phyloP scores from a whole-genome alignment of 2,329 filamentous ascomycete species.

The Penicillium sumatraense region DNA sequence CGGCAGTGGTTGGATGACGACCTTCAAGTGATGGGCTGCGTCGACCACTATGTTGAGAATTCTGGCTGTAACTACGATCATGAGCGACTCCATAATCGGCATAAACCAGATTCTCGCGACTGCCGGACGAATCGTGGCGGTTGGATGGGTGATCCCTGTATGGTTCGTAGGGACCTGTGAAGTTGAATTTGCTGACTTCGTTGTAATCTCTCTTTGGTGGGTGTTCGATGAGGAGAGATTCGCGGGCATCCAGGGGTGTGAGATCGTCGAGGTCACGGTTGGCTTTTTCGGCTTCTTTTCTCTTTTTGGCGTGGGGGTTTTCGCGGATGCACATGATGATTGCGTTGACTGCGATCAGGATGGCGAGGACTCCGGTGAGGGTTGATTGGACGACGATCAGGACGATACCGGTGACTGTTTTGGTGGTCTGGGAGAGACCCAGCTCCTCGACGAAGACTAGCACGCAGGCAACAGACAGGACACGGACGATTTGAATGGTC shows the following conservation, averaged over 20 bases:
- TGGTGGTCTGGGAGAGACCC: constrained; percentile 84
- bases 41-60: constrained; percentile 29
- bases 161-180: constrained; percentile 44
- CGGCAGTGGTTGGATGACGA: constrained; percentile 32
- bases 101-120: constrained; percentile 40
- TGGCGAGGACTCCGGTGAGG: constrained; percentile 79
- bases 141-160: constrained; percentile 40
- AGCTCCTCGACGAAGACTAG: constrained; percentile 93
- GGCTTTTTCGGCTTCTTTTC: constrained; percentile 84
- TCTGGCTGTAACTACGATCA: constrained; percentile 31
- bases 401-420: constrained; percentile 91
- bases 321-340: constrained; percentile 80
- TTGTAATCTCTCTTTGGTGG: constrained; percentile 41
- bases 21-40: constrained; percentile 38
- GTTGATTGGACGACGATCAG: constrained; percentile 89
- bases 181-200: constrained; percentile 48
- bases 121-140: constrained; percentile 34
- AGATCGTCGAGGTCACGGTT: constrained; percentile 79
- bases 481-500: constrained; percentile 83
- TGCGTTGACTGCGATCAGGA: constrained; percentile 87
- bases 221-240: constrained; percentile 70
- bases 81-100: constrained; percentile 34
- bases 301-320: constrained; percentile 86
- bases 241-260: constrained; percentile 80
- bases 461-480: constrained; percentile 86